Evolutionary conservation across 1,284 basidiomycete genomes (phyloP).

Genomic region (Neolentinus lepideus): DNA sequence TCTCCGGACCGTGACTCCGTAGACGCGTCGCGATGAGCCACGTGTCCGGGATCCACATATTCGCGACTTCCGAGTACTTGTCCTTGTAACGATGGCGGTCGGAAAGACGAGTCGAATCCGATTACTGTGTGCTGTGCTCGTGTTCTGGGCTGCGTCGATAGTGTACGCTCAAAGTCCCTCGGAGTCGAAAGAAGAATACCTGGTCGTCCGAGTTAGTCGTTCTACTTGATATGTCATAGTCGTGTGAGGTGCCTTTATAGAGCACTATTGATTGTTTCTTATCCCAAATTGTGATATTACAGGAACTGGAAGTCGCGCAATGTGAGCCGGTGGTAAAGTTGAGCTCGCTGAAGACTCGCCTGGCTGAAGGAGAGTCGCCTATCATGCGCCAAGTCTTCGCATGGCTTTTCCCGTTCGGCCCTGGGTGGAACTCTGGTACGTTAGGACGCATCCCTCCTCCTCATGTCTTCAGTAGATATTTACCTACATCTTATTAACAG

Average conservation of each 20-base stretch:
- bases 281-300: background rate
- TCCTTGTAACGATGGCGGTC: background rate
- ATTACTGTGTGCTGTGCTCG: background rate
- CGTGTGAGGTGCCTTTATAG: background rate
- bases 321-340: conserved; percentile 48
- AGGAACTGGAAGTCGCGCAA: conserved; percentile 30
- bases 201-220: background rate
- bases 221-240: background rate
- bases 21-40: background rate
- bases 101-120: background rate
- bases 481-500: conserved; percentile 20
- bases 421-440: conserved; percentile 76
- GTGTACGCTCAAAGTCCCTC: background rate
- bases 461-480: conserved; percentile 7
- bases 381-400: conserved; percentile 72
- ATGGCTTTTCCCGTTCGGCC: conserved; percentile 79
- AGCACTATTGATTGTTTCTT: background rate
- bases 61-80: background rate
- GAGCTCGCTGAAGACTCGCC: conserved; percentile 46
- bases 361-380: conserved; percentile 60
- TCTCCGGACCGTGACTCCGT: no score
- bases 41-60: background rate
- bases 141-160: background rate
- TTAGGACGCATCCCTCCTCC: conserved; percentile 10
- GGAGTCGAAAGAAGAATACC: background rate